These are phyloP conservation scores for Phytopythium oedochilum DNA, from an alignment of 352 stramenopile genomes.

Conservation along the genomic window DNA sequence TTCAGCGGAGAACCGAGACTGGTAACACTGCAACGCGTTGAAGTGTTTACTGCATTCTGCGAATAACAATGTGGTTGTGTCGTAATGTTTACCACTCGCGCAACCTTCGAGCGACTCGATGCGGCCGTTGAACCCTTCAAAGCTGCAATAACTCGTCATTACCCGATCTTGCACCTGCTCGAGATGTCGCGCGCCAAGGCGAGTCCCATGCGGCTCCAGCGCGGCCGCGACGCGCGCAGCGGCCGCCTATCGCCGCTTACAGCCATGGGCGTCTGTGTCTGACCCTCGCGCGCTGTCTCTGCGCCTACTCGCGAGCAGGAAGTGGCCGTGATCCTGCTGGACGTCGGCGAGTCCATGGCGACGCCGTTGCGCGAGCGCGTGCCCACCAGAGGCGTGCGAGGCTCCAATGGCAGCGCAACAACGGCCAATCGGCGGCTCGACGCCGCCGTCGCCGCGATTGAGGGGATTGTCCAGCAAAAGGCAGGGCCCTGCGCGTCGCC, in stretches of 20 bases:
- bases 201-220: background rate
- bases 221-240: background rate
- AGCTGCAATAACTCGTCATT: constrained; percentile 6
- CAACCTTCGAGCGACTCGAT: constrained; percentile 2
- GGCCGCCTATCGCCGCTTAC: background rate
- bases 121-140: background rate
- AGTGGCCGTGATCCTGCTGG: constrained; percentile 60
- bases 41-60: no score
- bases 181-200: constrained; percentile 30
- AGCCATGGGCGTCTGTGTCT: background rate
- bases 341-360: constrained; percentile 63
- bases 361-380: constrained; percentile 39
- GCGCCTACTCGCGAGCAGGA: constrained; percentile 24
- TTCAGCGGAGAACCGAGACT: no score
- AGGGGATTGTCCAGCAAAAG: constrained; percentile 71
- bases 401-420: constrained; percentile 10
- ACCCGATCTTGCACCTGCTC: background rate
- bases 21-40: background rate
- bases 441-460: constrained; percentile 46
- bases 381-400: background rate
- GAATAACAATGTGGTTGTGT: background rate
- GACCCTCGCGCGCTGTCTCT: background rate
- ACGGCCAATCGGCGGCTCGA: constrained; percentile 48
- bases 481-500: constrained; percentile 14
- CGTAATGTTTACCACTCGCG: background rate